Evolutionary conservation across 768 basidiomycete species (phyloP), one percentile per base, ranked within the genome.

Genomic region (Tricholoma hemisulphureum): DNA sequence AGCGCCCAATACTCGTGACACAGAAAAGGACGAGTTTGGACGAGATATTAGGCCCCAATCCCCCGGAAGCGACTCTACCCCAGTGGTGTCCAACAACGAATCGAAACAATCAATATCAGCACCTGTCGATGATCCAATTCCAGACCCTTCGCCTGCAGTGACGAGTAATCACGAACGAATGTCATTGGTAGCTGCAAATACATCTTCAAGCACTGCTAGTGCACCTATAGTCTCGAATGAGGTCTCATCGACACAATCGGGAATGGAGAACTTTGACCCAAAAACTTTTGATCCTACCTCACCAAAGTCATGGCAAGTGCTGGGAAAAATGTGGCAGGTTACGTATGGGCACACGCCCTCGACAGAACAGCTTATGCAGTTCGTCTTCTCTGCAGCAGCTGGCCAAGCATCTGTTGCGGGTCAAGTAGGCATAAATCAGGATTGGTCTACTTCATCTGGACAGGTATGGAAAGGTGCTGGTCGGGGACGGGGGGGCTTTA

Each of bases 11-110:
- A 60, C 65, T 67, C 67, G 61, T 61, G 52, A 67, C 50, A 67
- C 69, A n/a, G 85, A 75, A 57, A 91, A 85, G 72, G 91, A 93
- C 80, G 91, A 93, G 71, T 93, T 93, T 72, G 91, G 91, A 63
- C 86, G 91, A 65, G 90, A 93, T 69, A 80, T 91, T 67, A 81
- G 91, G 64, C 74, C 81, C 32, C 71, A 75, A 39, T 85, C 88
- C 35, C 76, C 81, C 46, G 68, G 67, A 20, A 64, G 63, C 21
- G 65, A 65, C 35, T 54, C 59, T 49, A 69, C 71, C 56, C 70
- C 65, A 51, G 69, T n/a, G n/a, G n/a, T 73, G 32, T 66, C 71
- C 51, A 61, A 51, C 53, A 48, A 26, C 52, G 51, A 59, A 60
- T 58, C 62, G 57, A 61, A 64, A 55, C 67, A 60, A 61, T 62